phyloP scores from a whole-genome alignment of 176 grass and related monocot genomes.

The Musa beccarii region DNA sequence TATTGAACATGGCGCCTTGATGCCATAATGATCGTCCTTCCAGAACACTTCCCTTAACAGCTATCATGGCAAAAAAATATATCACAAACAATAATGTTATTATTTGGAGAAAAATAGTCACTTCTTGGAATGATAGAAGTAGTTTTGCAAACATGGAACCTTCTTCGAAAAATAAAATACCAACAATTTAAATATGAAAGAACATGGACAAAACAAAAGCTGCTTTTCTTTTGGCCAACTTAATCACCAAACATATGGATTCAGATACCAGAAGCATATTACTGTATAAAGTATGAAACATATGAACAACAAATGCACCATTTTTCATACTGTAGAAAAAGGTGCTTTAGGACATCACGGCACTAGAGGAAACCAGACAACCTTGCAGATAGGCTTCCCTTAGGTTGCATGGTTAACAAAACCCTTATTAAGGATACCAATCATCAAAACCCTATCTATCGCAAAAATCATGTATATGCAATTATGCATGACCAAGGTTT shows the following conservation, averaged over 20 bases:
- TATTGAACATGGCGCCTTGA: constrained; percentile 51
- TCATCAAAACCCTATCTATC: no score
- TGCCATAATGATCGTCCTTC: constrained; percentile 30
- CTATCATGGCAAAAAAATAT: neutral
- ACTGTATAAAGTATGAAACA: neutral
- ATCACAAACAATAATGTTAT: neutral
- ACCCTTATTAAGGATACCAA: no score
- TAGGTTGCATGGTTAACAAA: no score
- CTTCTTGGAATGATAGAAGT: neutral
- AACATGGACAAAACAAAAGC: neutral
- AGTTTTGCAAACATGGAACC: neutral
- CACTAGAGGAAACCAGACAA: no score
- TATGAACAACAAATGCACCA: neutral
- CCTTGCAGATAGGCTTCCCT: no score
- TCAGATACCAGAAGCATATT: neutral
- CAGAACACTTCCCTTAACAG: neutral
- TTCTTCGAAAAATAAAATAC: no score
- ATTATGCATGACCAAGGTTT: no score
- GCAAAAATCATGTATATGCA: no score
- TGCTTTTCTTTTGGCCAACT: no score
- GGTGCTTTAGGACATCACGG: neutral
- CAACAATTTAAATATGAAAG: neutral
- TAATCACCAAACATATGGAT: neutral
- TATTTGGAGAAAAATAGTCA: neutral
- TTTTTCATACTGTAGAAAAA: neutral